phyloP scores from a whole-genome alignment of 345 rosid species.

The Pistacia atlantica region DNA sequence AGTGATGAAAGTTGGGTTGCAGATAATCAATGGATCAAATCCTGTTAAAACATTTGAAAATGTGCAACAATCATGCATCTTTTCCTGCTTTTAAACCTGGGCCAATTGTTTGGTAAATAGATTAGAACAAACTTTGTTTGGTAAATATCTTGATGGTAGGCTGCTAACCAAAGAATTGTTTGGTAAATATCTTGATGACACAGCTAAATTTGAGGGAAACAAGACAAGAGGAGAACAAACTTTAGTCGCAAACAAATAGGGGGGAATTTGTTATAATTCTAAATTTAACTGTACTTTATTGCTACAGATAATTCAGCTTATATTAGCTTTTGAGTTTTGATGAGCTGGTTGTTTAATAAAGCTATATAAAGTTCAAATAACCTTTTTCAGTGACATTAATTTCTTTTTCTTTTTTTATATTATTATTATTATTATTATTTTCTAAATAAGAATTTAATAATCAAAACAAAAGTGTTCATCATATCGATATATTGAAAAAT shows the following conservation, averaged over 20 bases:
- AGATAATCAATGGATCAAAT: slow-evolving; percentile 5
- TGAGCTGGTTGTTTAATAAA: too few species aligned
- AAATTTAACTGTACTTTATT: background rate
- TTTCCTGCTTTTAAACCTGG: background rate
- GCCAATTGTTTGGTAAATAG: background rate
- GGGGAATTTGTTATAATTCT: background rate
- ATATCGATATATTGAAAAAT: too few species aligned
- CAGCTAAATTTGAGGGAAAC: background rate
- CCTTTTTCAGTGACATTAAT: too few species aligned
- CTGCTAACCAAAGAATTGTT: too few species aligned
- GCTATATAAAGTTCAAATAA: too few species aligned
- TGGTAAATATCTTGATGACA: background rate
- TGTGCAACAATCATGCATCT: background rate
- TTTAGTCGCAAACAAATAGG: background rate
- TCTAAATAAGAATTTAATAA: too few species aligned
- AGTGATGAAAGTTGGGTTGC: background rate
- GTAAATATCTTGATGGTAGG: background rate
- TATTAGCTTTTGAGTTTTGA: background rate
- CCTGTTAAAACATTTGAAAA: background rate
- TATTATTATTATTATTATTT: too few species aligned
- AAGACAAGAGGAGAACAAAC: too few species aligned
- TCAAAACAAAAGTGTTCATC: too few species aligned
- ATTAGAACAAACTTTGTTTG: too few species aligned
- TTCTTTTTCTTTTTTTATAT: too few species aligned
- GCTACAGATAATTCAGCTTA: background rate